Base-by-base conservation (phyloP, 179 eudicot species). In the Dionaea muscipula region DNA sequence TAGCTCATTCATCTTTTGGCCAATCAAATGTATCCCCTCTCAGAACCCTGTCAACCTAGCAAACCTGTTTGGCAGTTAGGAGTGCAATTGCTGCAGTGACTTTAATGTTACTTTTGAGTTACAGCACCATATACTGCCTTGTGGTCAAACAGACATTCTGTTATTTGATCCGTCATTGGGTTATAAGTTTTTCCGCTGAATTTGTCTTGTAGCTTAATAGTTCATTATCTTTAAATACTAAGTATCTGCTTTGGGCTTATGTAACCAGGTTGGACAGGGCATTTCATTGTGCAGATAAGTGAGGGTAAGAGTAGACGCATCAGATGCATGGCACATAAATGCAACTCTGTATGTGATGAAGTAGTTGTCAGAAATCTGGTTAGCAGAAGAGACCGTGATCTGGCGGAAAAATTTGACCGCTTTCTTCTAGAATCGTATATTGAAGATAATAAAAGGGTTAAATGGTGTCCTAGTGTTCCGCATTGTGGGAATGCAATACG, bases 401-500 rank as follows among this genome's bases (percentile, higher is more conserved):
- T 80, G n/a, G 85, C 78, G 18, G 69, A 71, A 53, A 76, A 77
- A 11, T 80, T 80, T 59, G 80, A 80, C 28, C 67, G 69, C 2
- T 74, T 63, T 61, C 80, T 80, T 14, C 51, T 80, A n/a, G 82
- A 80, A 53, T 80, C 85, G 21, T 80, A 80, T 25, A 72, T 80
- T 45, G 85, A 80, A 39, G 85, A 80, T 48, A 80, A 80, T 38
- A 62, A 68, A 8, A 66, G 27, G 74, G 82, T 80, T 9, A 77
- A 77, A 52, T 80, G 85, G 82, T 80, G 85, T 55, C 82, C 82
- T 23, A 77, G 85, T 63, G 68, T 65, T 53, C 85, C 85, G 10
- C 81, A 80, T 63, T 80, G 85, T 65, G 85, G 85, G 40, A 77
- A 74, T 53, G 82, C 85, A 26, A 74, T 80, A 26, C 78, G 82